Base-by-base conservation (phyloP, 495 filamentous ascomycete genomes). In the Pyrenula aspistea region DNA sequence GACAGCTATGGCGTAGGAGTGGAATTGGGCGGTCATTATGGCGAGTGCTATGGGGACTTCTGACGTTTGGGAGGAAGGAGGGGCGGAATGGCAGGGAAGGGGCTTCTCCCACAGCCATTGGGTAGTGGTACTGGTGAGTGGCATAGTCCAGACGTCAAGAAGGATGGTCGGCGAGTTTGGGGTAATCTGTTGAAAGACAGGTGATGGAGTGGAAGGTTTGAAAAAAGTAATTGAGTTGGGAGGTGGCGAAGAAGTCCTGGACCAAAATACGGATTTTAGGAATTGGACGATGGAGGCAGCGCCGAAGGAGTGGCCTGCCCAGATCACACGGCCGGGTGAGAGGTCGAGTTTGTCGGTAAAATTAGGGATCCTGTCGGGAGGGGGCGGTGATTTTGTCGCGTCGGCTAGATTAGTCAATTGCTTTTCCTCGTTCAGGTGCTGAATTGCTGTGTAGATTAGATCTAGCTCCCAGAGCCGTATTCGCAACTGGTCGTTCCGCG, bases 291-390 rank as follows among this genome's bases (percentile, higher is more conserved):
- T 72, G 21, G 83, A 88, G 0, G 85, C 74, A 21, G 83, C 83
- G 51, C 88, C 88, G 61, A 92, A 91, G 15, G 82, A 86, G 67
- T 92, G 88, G 8, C 88, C 88, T 0, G 75, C 76, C 67, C 83
- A 89, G 50, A 80, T 78, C 1, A 91, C 76, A n/a, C 70, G 73
- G 4, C 88, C 88, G 0, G 88, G 86, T n/a, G 72, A 69, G 4
- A 92, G 74, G 59, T 87, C 78, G 24, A 92, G 72, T 24, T 66
- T 65, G 31, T 24, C 8, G 22, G 19, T 52, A 10, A 52, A 20
- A 52, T 19, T 11, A 12, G 20, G 36, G 31, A 15, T 15, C 15
- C 15, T 15, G 20, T 53, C 2, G 51, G 10, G n/a, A 0, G 24
- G n/a, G 31, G 19, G 22, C 51, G 48, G 12, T 42, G 31, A 4